Evolutionary conservation across 768 basidiomycete species (phyloP), one percentile per base, ranked within the genome.

Genomic region (Naematelia encephala): DNA sequence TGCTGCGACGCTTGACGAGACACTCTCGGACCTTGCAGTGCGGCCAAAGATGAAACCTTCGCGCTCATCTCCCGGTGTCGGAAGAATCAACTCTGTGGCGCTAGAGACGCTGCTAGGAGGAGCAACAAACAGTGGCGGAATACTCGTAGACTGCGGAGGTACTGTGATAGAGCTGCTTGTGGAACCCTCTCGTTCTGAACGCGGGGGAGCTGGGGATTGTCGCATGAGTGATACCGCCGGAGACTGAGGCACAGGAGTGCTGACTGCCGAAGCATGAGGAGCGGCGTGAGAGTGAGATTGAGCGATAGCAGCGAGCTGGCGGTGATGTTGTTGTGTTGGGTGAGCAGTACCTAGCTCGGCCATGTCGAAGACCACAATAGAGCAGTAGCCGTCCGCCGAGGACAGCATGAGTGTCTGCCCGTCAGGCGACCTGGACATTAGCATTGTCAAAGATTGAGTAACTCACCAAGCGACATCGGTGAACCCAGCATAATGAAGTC

Each of bases 301-400:
- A 1, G 92, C 92, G 58, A 96, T 91, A 30, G 88, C 88, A 69
- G 91, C 89, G 27, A 96, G 80, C 76, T 94, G 93, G 19, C 94
- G 83, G 3, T 88, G 85, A 59, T 90, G 88, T 73, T 93, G 93
- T 70, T 97, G 93, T 1, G 87, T 92, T 63, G 90, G 87, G 74
- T 94, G 85, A 3, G 87, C 82, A 0, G 90, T 84, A 1, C 97
- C 83, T 57, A 94, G 87, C 77, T 98, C 94, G 12, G 69, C 70
- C 1, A 73, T 57, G 78, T 97, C 93, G 74, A 99, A 97, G 21
- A 77, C 76, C 44, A 96, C 82, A 57, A 97, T 83, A 0, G 94
- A 96, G 80, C 96, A 98, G 78, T 98, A 99, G 0, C 96, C 96
- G 73, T 99, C 96, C 25, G 91, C 85, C 0, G 91, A 90, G 1